phyloP scores from a whole-genome alignment of 306 rosid species.

The Dalbergia oliveri region DNA sequence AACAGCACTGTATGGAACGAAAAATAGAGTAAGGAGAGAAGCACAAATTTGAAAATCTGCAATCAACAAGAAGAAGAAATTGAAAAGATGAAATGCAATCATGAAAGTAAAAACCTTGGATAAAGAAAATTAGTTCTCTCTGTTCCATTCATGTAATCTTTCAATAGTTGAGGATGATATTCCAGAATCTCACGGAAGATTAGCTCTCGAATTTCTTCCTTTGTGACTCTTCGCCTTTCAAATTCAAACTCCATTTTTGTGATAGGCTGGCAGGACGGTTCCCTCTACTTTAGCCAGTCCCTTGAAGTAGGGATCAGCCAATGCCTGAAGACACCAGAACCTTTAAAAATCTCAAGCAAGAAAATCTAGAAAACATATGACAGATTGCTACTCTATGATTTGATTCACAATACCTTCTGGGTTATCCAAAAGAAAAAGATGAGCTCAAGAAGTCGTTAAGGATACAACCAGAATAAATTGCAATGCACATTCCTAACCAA shows the following conservation, averaged over 20 bases:
- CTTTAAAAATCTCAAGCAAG: constrained; percentile 9
- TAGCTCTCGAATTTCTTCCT: constrained; percentile 91
- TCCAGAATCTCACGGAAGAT: constrained; percentile 92
- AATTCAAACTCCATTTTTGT: constrained; percentile 97
- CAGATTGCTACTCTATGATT: constrained; percentile 12
- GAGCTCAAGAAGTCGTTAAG: not conserved
- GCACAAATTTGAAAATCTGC: constrained; percentile 6
- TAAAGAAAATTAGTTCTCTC: constrained; percentile 96
- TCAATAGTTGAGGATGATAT: constrained; percentile 95
- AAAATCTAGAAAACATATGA: constrained; percentile 16
- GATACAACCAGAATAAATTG: constrained; percentile 2
- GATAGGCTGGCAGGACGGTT: constrained; percentile 96
- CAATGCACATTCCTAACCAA: not conserved
- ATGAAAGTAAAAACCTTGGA: constrained; percentile 66
- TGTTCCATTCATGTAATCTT: constrained; percentile 90
- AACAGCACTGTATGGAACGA: constrained; percentile 70
- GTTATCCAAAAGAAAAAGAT: constrained; percentile 14
- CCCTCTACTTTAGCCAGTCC: constrained; percentile 90
- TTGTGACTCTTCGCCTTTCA: constrained; percentile 93
- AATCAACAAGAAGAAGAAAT: not conserved
- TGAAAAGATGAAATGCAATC: not conserved
- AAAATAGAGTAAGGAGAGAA: constrained; percentile 35
- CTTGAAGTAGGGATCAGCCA: constrained; percentile 91
- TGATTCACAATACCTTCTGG: constrained; percentile 24
- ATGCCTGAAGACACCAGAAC: constrained; percentile 65